These are phyloP conservation scores for Backusella circina DNA, from an alignment of 192 early-diverging fungal genomes.

Conservation along the genomic window DNA sequence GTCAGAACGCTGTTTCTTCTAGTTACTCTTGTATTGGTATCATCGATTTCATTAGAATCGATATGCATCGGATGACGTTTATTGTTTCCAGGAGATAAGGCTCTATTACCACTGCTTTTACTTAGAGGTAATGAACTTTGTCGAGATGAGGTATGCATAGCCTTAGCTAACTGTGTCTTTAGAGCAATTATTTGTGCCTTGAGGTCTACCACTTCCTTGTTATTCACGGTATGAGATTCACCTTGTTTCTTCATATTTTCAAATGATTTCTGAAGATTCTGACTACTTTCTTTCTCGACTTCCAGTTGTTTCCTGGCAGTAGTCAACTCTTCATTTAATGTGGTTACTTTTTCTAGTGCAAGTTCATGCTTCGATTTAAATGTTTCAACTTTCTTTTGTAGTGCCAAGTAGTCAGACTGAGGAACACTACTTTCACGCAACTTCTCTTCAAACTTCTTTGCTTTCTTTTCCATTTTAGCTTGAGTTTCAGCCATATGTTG, in stretches of 20 bases:
- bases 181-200: conserved; percentile 75
- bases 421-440: conserved; percentile 49
- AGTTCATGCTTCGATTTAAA: conserved; percentile 59
- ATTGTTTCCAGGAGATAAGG: background rate
- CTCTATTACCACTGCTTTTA: background rate
- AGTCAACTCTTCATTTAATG: conserved; percentile 59
- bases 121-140: conserved; percentile 12
- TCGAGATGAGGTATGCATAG: conserved; percentile 45
- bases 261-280: conserved; percentile 45
- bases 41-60: background rate
- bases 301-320: conserved; percentile 50
- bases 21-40: background rate
- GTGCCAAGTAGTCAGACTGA: conserved; percentile 41
- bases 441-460: conserved; percentile 46
- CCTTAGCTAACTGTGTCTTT: conserved; percentile 66
- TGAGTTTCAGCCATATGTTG: conserved; percentile 68
- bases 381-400: conserved; percentile 54
- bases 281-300: conserved; percentile 60
- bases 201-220: conserved; percentile 61
- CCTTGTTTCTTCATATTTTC: conserved; percentile 58
- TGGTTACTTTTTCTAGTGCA: conserved; percentile 47
- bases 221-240: conserved; percentile 5
- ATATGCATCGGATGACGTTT: background rate
- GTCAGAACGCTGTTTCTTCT: background rate
- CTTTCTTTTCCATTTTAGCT: conserved; percentile 57